Base-by-base conservation (phyloP, 164 flowering plant genomes). In the Vitis labrusca region DNA sequence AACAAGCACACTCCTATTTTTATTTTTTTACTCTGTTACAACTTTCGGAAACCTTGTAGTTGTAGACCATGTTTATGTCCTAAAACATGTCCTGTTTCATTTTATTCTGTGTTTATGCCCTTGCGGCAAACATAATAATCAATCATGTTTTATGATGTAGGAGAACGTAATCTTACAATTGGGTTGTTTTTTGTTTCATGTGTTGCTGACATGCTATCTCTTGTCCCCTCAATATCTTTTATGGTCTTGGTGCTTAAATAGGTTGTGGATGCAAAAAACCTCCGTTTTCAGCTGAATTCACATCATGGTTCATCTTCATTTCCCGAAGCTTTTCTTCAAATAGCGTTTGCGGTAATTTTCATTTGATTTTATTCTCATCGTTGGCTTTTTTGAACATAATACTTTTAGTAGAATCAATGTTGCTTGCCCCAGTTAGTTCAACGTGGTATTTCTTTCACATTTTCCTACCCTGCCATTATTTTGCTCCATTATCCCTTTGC, bases 261-360 rank as follows among this genome's bases (percentile, higher is more conserved):
- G 98, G 97, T 94, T 74, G 97, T 87, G 61, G 98, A 94, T 83
- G 98, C 98, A 44, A 90, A 88, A 81, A 94, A 94, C 74, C 92
- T 94, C 52, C 84, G 72, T 44, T 76, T 81, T 76, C 97, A 94
- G 81, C 87, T 94, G 13, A 76, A 78, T 59, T 68, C 75, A 70
- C 81, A 79, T 70, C 79, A 52, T 11, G 83, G 80, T 50, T 89
- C 92, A 0, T 85, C 92, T 30, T 81, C 90, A 65, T 94, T 87
- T 79, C 91, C 98, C 62, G 98, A 94, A 83, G 97, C 97, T 50
- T 86, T 78, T 81, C 81, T 76, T 71, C 98, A 94, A 75, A 94
- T 94, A 71, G 97, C 91, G 17, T 94, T 94, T 87, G 97, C 97
- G 83, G 98, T 94, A 88, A 76, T 63, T 72, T 53, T 60, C 27